Base-by-base conservation (phyloP, 352 stramenopile species). In the Pythium insidiosum region DNA sequence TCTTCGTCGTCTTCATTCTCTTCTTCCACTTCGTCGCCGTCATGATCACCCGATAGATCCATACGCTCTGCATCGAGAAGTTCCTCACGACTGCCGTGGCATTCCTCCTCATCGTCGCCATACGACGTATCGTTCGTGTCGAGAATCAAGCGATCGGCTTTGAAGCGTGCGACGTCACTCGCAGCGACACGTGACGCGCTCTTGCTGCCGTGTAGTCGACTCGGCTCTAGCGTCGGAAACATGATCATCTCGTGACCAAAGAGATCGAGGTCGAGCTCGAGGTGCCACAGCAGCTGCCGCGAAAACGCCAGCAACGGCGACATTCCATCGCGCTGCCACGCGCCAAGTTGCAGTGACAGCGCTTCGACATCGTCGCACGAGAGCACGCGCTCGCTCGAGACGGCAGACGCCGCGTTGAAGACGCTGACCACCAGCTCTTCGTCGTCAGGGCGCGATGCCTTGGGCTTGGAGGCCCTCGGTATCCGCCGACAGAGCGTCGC, bases 231-330 rank as follows among this genome's bases (percentile, higher is more conserved):
- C 4, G 41, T 47, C 1, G 73, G 71, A 22, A 86, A 84, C 1
- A 63, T 34, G 24, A 86, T 62, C 23, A 81, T 55, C 29, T 86
- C 70, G 16, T 70, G 50, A 0, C 62, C 68, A 50, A 70, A 77
- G 22, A 76, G 48, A 20, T 83, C 62, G 12, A 81, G 59, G n/a
- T 84, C 71, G 25, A 86, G 48, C 33, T 73, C 54, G 37, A 86
- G 44, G 2, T 57, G 54, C 7, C 47, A 12, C 20, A 86, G 38
- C 11, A 84, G 29, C 1, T 56, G 28, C 25, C 65, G 65, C 16
- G 56, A 40, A 30, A 84, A 84, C 24, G 28, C 37, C 10, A 73
- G 13, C 1, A 62, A 28, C 18, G 47, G 29, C 18, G 53, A 43
- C 15, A n/a, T 21, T 7, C 16, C 12, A 15, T 39, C 34, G 16